Evolutionary conservation across 2,329 filamentous ascomycete genomes (phyloP), one percentile per base, ranked within the genome.

Genomic region (Alternaria longipes): DNA sequence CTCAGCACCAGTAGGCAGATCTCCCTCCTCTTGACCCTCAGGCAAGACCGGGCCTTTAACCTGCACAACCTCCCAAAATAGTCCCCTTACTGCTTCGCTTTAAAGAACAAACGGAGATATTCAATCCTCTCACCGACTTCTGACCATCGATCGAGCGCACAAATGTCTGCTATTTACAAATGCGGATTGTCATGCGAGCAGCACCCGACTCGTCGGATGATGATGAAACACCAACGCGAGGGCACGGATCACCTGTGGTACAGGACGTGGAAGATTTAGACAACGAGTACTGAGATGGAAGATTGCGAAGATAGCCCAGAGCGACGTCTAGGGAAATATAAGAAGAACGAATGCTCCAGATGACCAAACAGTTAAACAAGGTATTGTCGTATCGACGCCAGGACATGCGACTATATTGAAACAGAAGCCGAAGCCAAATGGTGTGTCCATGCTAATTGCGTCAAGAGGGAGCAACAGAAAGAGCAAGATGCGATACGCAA

Each of bases 171-270:
- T n/a, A 6, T 38, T 8, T 38, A 50, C 46, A 50, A 36, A 8
- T 50, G 46, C 32, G 40, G 32, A 20, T 36, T 22, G 46, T 22
- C 2, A 38, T 24, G 30, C 38, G 28, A 54, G n/a, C 45, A 36
- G 20, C 32, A 22, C 38, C 44, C 57, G 40, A 22, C 40, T 24
- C 18, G 30, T 41, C n/a, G 36, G 32, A 26, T 26, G 50, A 40
- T 41, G 41, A 46, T 63, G 58, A 63, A 61, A 61, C 61, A 54
- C 61, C 53, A 63, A 56, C 22, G 50, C 58, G 40, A 46, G 49
- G 32, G 56, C 56, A 62, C 60, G 56, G 52, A 56, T 59, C 44
- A 53, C 20, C 51, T 34, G 28, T 54, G 34, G 51, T 54, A 54
- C 40, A 54, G 24, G 30, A 44, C 51, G 14, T 38, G 30, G 30